phyloP scores from a whole-genome alignment of 2,329 filamentous ascomycete species.

The Fusarium redolens region DNA sequence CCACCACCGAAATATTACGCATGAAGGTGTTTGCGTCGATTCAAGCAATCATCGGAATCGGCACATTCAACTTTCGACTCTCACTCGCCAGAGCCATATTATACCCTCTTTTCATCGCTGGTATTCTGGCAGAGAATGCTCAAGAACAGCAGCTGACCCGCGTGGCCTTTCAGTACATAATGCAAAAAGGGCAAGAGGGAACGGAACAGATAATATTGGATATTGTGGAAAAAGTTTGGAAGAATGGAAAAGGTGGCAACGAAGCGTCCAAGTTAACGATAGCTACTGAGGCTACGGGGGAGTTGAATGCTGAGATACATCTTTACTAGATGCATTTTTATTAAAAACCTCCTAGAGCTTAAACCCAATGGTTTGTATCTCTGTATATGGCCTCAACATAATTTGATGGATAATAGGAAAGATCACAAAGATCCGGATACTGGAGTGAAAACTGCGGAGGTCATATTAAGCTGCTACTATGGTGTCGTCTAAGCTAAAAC shows the following conservation, averaged over 20 bases:
- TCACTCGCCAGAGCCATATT: neutral
- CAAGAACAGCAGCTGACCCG: neutral
- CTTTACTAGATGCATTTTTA: neutral
- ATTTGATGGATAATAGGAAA: neutral
- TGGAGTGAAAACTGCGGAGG: too few relatives aligned
- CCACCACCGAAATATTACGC: neutral
- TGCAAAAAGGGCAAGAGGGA: neutral
- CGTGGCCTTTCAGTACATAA: neutral
- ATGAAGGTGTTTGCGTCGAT: neutral
- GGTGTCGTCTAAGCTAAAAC: neutral
- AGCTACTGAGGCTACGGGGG: neutral
- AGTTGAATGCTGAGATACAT: neutral
- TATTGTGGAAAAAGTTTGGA: neutral
- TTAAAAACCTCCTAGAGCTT: neutral
- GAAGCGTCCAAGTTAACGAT: neutral
- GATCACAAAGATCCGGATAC: neutral
- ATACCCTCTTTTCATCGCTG: neutral
- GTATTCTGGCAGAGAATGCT: neutral
- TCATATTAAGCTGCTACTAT: neutral
- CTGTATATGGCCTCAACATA: fast-evolving
- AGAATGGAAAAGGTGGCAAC: neutral
- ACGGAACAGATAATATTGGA: neutral
- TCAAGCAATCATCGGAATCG: neutral
- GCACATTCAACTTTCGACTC: neutral
- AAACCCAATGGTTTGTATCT: neutral